phyloP scores from a whole-genome alignment of 2,329 filamentous ascomycete species.

The Fusarium nisikadoi region DNA sequence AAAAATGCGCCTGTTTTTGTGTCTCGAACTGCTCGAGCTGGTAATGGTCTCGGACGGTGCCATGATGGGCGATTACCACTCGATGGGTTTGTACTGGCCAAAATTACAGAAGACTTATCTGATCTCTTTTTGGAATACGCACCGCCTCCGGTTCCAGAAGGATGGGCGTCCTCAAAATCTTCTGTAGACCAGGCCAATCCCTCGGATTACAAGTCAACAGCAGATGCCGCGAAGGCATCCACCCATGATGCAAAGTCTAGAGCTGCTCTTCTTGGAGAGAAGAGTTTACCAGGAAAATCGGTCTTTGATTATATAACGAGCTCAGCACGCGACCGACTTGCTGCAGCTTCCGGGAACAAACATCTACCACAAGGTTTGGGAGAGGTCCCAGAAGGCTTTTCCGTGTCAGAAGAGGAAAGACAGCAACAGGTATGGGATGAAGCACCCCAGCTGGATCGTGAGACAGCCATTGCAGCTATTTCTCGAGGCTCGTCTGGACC shows the following conservation, averaged over 20 bases:
- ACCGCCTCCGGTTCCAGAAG: constrained; percentile 74
- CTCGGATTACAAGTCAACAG: constrained; percentile 69
- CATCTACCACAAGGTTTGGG: constrained; percentile 82
- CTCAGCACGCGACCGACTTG: constrained; percentile 80
- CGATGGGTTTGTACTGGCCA: constrained; percentile 80
- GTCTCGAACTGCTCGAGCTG: constrained; percentile 62
- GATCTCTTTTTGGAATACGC: constrained; percentile 58
- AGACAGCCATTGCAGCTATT: constrained; percentile 75
- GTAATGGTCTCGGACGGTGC: constrained; percentile 66
- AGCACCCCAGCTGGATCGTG: constrained; percentile 72
- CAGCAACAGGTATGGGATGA: constrained; percentile 67
- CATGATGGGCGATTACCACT: constrained; percentile 85
- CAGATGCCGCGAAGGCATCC: constrained; percentile 82
- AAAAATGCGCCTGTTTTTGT: constrained; percentile 78
- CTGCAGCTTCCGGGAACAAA: constrained; percentile 75
- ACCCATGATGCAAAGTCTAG: constrained; percentile 79
- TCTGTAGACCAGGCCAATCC: constrained; percentile 2
- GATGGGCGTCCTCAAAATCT: constrained; percentile 75
- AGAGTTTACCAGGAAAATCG: constrained; percentile 84
- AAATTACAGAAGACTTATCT: constrained; percentile 55
- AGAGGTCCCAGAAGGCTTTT: constrained; percentile 75
- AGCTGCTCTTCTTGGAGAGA: constrained; percentile 83
- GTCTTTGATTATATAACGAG: constrained; percentile 93
- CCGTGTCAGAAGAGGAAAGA: constrained; percentile 71
- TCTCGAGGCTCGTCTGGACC: constrained; percentile 73